Evolutionary conservation across 208 protist genomes (phyloP), one percentile per base, ranked within the genome.

Genomic region (Phytomonas sp.): DNA sequence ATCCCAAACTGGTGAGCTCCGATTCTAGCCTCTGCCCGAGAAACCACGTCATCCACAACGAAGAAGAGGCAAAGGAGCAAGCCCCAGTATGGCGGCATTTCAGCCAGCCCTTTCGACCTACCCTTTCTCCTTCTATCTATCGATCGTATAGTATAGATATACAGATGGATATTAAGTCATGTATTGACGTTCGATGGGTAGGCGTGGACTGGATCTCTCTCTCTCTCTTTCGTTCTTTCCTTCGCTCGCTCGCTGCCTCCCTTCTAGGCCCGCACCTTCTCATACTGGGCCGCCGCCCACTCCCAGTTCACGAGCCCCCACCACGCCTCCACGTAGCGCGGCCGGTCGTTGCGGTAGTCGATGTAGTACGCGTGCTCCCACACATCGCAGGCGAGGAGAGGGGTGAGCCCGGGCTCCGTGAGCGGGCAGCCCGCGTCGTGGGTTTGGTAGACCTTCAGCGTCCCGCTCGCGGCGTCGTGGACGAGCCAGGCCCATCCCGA

Each of bases 301-400:
- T 96, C 85, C 96, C 96, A 98, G 88, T 98, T 97, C 26, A 98
- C 93, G 53, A 96, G 33, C 68, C 92, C 94, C 96, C 94, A 98
- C 71, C 84, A 98, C 20, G 87, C 62, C 37, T 97, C 90, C 62
- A 98, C 75, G 78, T 97, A 98, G 40, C 82, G 77, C 13, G 88
- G 80, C 32, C 93, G 88, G 74, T 94, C 90, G 76, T 97, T 97
- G 75, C 79, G 85, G 85, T 97, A 97, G 85, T 97, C 93, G 72
- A 98, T 91, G 81, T 98, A 98, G 91, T 97, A 98, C 20, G 96
- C 96, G 83, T 98, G 95, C 82, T 98, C 93, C 95, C 93, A 97
- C 70, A 97, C 89, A 81, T 97, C 95, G 77, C 91, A 96, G 68
- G 87, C 74, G n/a, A 98, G 73, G 34, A 97, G 69, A 11, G 93